Conservation (phyloP, 768 basidiomycete genomes). For the Hemileccinum rubropunctum region DNA sequence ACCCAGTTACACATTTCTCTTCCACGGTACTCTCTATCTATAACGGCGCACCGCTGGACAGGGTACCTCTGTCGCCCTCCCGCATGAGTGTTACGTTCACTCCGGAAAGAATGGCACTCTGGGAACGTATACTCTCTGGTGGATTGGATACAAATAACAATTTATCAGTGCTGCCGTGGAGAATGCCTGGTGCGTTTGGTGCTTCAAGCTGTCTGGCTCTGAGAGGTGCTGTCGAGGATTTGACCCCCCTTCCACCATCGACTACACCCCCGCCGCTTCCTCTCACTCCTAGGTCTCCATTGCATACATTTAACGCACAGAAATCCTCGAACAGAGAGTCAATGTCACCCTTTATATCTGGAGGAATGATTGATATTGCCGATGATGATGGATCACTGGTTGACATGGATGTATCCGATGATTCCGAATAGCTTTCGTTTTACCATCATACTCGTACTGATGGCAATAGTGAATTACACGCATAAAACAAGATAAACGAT, state of each 20-base stretch:
- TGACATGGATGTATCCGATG: constrained; percentile 31
- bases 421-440: constrained; percentile 16
- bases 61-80: constrained; percentile 21
- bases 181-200: constrained; percentile 15
- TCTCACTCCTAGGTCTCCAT: constrained; percentile 12
- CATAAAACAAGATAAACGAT: neutral
- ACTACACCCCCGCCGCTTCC: constrained; percentile 34
- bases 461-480: no score
- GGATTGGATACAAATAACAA: neutral
- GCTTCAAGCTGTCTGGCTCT: constrained; percentile 1
- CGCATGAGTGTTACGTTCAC: constrained; percentile 33
- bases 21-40: constrained; percentile 54
- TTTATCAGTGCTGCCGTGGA: constrained; percentile 20
- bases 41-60: constrained; percentile 37
- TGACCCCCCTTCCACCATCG: constrained; percentile 34
- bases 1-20: constrained; percentile 58
- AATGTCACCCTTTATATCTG: neutral
- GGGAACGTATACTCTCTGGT: constrained; percentile 36
- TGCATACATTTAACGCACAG: neutral
- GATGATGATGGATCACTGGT: constrained; percentile 6
- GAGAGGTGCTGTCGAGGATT: constrained; percentile 20
- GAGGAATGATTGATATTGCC: neutral
- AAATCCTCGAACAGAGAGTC: neutral
- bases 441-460: neutral
- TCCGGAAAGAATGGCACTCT: constrained; percentile 38